Base-by-base conservation (phyloP, 2,329 filamentous ascomycete genomes). In the Fusarium solani-melongenae region DNA sequence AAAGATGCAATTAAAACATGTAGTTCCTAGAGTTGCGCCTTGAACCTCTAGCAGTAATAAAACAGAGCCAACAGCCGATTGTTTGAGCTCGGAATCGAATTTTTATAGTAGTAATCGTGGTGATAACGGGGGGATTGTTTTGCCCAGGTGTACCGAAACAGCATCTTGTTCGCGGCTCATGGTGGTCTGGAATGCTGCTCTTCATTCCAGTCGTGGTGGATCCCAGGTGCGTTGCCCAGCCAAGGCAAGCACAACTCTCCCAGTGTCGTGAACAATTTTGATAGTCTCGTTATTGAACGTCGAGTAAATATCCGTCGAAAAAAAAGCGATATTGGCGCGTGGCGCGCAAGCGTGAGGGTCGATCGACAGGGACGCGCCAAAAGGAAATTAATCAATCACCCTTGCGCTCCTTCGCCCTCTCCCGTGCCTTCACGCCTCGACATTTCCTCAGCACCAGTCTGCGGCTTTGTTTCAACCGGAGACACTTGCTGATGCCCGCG, bases 331-430 rank as follows among this genome's bases (percentile, higher is more conserved):
- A 29, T 61, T 61, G 63, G 57, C 41, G 44, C 64, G 67, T 69
- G 74, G 72, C 74, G 72, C 74, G 68, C 58, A 71, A 55, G 62
- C 66, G 59, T 55, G 38, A 72, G 34, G 27, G 41, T 53, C 57
- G 71, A 73, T 71, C 71, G 66, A 57, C 67, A 63, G 53, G 60
- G 58, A 62, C 66, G 68, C 70, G 72, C 66, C 41, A 62, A 62
- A 41, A 27, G 66, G 66, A 68, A 70, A 62, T 71, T 51, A 51
- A 51, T 29, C 46, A 51, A 51, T 51, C 46, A 62, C 62, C 56
- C 29, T 69, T 55, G 63, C 46, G 51, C 70, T 12, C 68, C 60
- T 38, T 70, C 66, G 55, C 67, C 62, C 17, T 74, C 76, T 62
- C 69, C 71, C 67, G 66, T 64, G 64, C 61, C 61, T 33, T 77